These are phyloP conservation scores for Monosporozyma servazzii DNA, from an alignment of 805 yeast species.

Conservation along the genomic window DNA sequence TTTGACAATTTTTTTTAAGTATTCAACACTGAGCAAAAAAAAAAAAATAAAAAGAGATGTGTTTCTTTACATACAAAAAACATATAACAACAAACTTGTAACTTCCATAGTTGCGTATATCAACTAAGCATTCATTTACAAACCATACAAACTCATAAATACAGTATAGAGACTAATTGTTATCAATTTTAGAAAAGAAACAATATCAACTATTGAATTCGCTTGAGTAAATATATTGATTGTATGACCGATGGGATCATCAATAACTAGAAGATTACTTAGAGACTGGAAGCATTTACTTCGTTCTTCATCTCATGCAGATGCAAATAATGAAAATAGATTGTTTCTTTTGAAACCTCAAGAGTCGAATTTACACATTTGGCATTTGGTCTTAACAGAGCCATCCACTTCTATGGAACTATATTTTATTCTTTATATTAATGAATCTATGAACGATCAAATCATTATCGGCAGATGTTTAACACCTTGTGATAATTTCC, in stretches of 20 bases:
- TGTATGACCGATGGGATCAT: conserved; percentile 7
- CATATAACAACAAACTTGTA: too few species aligned
- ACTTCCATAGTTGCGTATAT: not conserved
- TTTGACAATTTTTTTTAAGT: not conserved
- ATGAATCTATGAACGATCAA: conserved; percentile 6
- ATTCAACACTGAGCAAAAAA: not conserved
- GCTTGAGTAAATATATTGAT: not conserved
- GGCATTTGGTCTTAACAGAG: conserved; percentile 25
- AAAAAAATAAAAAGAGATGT: not conserved
- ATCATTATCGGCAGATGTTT: conserved; percentile 19
- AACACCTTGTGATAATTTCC: conserved; percentile 23
- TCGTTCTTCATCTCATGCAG: conserved; percentile 1
- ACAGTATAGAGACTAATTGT: not conserved
- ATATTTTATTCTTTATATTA: conserved; percentile 19
- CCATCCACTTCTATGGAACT: conserved; percentile 14
- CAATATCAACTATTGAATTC: not conserved
- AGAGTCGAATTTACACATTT: conserved; percentile 26
- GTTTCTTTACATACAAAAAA: not conserved
- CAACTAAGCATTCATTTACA: not conserved
- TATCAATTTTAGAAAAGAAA: not conserved
- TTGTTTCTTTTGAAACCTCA: conserved; percentile 24
- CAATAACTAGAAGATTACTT: conserved; percentile 21
- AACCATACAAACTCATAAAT: not conserved
- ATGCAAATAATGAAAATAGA: conserved; percentile 3
- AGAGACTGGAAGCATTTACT: conserved; percentile 27